phyloP scores from a whole-genome alignment of 176 grass and related monocot species.

The Oryza meridionalis region DNA sequence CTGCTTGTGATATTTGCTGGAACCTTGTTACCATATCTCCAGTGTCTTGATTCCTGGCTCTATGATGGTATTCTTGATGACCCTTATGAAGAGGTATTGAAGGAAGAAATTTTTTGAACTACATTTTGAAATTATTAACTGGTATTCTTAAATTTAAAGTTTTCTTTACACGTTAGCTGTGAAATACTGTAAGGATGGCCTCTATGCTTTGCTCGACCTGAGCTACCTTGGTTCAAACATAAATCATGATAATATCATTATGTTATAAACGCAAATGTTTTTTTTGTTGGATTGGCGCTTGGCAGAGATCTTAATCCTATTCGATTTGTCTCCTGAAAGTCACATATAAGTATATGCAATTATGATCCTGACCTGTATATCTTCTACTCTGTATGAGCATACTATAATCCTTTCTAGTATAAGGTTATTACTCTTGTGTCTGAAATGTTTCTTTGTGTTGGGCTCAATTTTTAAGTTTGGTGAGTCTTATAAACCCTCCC shows the following conservation, averaged over 20 bases:
- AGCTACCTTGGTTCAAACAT: not conserved
- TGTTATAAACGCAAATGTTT: constrained; percentile 1
- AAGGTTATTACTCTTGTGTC: constrained; percentile 18
- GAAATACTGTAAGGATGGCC: constrained; percentile 4
- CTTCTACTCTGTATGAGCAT: constrained; percentile 33
- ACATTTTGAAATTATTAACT: not conserved
- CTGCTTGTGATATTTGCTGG: constrained; percentile 71
- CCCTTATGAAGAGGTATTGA: constrained; percentile 86
- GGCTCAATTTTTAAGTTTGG: not conserved
- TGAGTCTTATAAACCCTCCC: not conserved
- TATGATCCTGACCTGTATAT: not conserved
- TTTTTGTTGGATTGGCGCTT: not conserved
- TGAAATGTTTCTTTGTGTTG: constrained; percentile 17
- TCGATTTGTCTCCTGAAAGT: not conserved
- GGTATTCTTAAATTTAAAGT: not conserved
- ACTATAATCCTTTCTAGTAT: constrained; percentile 22
- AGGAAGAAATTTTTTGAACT: constrained; percentile 1
- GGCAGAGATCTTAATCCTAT: not conserved
- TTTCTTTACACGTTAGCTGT: constrained; percentile 8
- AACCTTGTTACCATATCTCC: constrained; percentile 90
- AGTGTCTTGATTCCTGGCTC: constrained; percentile 90
- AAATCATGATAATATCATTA: not conserved
- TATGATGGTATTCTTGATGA: constrained; percentile 99
- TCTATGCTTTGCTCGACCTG: not conserved
- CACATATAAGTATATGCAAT: not conserved